Conservation (phyloP, 2,329 filamentous ascomycete genomes). For the Knufia petricola region DNA sequence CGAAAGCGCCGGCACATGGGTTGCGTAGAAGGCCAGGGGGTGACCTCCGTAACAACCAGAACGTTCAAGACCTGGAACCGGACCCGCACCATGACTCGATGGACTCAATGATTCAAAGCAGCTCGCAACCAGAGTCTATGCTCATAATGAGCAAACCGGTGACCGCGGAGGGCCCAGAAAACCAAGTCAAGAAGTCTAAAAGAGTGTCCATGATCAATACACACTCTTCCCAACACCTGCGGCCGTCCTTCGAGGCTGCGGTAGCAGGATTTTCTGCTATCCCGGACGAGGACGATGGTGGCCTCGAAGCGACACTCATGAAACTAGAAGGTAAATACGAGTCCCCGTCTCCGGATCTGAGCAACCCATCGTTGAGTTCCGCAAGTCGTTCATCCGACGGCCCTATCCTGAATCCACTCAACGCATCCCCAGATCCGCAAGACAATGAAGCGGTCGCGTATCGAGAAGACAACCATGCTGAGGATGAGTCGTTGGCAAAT, state of each 20-base stretch:
- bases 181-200: conserved; percentile 20
- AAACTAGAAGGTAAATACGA: conserved; percentile 86
- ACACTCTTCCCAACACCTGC: conserved; percentile 47
- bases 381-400: background rate
- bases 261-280: conserved; percentile 80
- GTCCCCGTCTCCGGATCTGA: conserved; percentile 33
- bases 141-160: conserved; percentile 22
- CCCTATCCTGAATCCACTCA: background rate
- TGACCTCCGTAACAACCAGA: conserved; percentile 59
- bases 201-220: conserved; percentile 38
- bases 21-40: conserved; percentile 66
- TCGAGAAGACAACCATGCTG: background rate
- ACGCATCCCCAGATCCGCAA: background rate
- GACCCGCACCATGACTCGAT: conserved; percentile 28
- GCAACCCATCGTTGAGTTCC: background rate
- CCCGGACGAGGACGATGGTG: conserved; percentile 79
- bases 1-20: conserved; percentile 38
- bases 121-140: conserved; percentile 21
- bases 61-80: conserved; percentile 52
- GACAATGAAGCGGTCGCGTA: background rate
- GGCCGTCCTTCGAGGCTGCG: conserved; percentile 75
- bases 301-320: conserved; percentile 80
- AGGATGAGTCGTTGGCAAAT: background rate
- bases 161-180: conserved; percentile 15
- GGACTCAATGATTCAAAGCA: conserved; percentile 29